Conservation (phyloP, 2,329 filamentous ascomycete genomes). For the Sphaerulina musiva region DNA sequence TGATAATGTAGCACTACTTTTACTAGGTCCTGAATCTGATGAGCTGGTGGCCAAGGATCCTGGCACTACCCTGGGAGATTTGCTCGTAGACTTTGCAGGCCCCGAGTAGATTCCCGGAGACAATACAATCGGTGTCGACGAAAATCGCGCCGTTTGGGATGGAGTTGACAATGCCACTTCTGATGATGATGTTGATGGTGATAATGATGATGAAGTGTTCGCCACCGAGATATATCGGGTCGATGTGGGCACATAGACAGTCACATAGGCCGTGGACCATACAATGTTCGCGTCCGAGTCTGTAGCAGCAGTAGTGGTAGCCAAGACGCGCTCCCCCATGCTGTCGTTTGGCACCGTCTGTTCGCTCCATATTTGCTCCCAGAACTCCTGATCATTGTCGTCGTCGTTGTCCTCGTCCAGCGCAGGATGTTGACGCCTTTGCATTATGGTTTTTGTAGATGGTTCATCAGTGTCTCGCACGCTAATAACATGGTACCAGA, state of each 20-base stretch:
- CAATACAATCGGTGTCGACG: neutral
- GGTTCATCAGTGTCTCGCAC: neutral
- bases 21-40: neutral
- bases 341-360: neutral
- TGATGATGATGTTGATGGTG: neutral
- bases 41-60: neutral
- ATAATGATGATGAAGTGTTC: too few relatives aligned
- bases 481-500: neutral
- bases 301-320: constrained; percentile 2
- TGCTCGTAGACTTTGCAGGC: constrained; percentile 3
- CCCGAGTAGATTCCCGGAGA: neutral
- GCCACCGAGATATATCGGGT: neutral
- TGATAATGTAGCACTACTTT: neutral
- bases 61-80: constrained; percentile 4
- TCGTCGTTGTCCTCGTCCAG: neutral
- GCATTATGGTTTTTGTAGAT: neutral
- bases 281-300: neutral
- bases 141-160: neutral
- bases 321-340: neutral
- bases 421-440: neutral
- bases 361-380: neutral
- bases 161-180: neutral
- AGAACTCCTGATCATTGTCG: neutral
- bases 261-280: constrained; percentile 6
- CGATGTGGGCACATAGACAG: neutral